phyloP scores from a whole-genome alignment of 768 basidiomycete genomes.

The Dendrothele bispora region DNA sequence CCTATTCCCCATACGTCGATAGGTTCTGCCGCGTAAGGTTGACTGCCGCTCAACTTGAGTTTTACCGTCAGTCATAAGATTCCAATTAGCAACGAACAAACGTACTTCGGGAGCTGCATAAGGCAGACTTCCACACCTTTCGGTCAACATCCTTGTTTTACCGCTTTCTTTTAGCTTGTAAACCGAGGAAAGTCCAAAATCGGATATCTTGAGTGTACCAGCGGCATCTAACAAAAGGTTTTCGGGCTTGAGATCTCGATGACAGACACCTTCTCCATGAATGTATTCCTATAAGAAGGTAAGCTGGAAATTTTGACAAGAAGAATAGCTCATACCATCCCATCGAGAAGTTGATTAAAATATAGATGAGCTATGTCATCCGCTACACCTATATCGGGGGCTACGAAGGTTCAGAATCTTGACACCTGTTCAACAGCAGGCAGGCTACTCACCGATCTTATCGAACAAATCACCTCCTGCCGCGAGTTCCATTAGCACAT shows the following conservation, averaged over 20 bases:
- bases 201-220: constrained; percentile 88
- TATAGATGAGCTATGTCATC: constrained; percentile 90
- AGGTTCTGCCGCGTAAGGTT: constrained; percentile 85
- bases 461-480: constrained; percentile 96
- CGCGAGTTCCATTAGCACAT: constrained; percentile 92
- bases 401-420: constrained; percentile 38
- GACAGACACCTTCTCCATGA: constrained; percentile 87
- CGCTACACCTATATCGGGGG: constrained; percentile 84
- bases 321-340: constrained; percentile 57
- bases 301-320: background rate
- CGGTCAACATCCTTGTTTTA: constrained; percentile 71
- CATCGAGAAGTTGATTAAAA: constrained; percentile 81
- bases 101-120: constrained; percentile 93
- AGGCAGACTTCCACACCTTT: constrained; percentile 88
- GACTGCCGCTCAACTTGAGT: constrained; percentile 60
- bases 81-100: background rate
- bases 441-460: constrained; percentile 79
- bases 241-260: constrained; percentile 96
- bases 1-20: constrained; percentile 97
- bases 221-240: constrained; percentile 85
- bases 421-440: background rate
- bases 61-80: background rate
- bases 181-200: constrained; percentile 92
- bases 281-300: constrained; percentile 63
- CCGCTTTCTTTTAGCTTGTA: constrained; percentile 83